Percentiles rank a stretch among this genome's conserved stretches.
phyloP scores from a whole-genome alignment of 129 eudicot genomes.

The Solidago caesia region DNA sequence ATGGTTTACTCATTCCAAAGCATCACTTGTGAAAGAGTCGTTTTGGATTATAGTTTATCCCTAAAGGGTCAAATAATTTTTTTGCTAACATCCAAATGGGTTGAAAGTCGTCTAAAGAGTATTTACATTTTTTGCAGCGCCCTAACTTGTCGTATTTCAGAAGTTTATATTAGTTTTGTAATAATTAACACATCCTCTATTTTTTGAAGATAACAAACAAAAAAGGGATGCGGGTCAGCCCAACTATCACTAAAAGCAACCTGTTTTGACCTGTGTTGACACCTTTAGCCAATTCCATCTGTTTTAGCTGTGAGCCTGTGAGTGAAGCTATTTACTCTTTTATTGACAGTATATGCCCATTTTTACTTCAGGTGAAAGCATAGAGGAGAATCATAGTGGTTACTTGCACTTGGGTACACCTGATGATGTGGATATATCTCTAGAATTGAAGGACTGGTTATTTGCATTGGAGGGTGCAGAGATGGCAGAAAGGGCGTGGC shows the following conservation, averaged over 20 bases:
- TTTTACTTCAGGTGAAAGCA: constrained; percentile 46
- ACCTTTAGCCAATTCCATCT: constrained; percentile 17
- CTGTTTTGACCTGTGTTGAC: background rate
- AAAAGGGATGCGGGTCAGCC: background rate
- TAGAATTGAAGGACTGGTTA: constrained; percentile 82
- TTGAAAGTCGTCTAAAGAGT: background rate
- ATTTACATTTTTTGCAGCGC: no score
- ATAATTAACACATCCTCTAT: background rate
- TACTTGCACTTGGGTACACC: constrained; percentile 71
- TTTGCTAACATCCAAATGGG: constrained; percentile 1
- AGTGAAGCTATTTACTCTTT: background rate
- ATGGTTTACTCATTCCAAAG: constrained; percentile 1
- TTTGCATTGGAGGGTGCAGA: constrained; percentile 93
- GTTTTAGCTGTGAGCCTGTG: constrained; percentile 1
- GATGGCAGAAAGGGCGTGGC: constrained; percentile 50
- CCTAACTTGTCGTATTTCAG: background rate
- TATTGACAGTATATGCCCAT: constrained; percentile 1
- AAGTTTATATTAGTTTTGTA: background rate
- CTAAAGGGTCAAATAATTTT: background rate
- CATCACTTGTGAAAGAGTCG: background rate
- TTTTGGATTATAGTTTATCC: background rate
- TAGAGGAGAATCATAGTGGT: constrained; percentile 42
- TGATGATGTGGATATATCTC: constrained; percentile 80
- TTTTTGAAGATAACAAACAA: background rate
- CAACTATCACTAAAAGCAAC: background rate